Percentiles rank a stretch among this genome's conserved stretches.
phyloP scores from a whole-genome alignment of 345 rosid genomes.

The Hibiscus tridactylites region DNA sequence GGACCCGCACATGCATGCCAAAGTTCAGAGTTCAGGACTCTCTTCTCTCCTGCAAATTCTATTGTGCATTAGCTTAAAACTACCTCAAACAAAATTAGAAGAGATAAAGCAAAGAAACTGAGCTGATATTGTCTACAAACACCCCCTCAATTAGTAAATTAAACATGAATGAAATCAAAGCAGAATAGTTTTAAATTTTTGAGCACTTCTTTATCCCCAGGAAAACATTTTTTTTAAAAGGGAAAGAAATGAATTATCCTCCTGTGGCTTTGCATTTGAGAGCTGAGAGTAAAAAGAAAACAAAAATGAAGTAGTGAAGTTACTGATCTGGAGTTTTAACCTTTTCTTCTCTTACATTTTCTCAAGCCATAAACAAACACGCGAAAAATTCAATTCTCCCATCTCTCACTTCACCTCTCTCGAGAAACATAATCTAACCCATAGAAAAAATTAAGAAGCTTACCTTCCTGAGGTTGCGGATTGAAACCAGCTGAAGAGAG shows the following conservation, averaged over 20 bases:
- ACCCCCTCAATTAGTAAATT: background rate
- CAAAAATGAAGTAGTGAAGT: background rate
- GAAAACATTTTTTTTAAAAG: background rate
- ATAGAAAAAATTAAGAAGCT: background rate
- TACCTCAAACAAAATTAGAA: background rate
- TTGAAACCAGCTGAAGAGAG: constrained; percentile 83
- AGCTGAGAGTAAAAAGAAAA: background rate
- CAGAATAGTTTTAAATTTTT: too few species aligned
- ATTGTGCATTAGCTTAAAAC: constrained; percentile 8
- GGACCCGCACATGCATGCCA: constrained; percentile 99
- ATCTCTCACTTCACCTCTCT: background rate
- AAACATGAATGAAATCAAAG: background rate
- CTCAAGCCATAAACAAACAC: constrained; percentile 3
- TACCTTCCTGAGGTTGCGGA: constrained; percentile 88
- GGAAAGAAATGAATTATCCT: background rate
- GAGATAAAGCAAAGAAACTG: background rate
- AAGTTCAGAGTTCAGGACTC: constrained; percentile 91
- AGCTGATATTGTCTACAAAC: background rate
- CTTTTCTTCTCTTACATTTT: background rate
- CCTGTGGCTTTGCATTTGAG: background rate
- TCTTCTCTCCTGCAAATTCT: constrained; percentile 65
- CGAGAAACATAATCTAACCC: constrained; percentile 1
- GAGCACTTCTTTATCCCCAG: background rate
- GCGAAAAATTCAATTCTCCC: background rate
- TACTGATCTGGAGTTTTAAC: background rate